Base-by-base conservation (phyloP, 2,329 filamentous ascomycete genomes). In the Alternaria infectoria region DNA sequence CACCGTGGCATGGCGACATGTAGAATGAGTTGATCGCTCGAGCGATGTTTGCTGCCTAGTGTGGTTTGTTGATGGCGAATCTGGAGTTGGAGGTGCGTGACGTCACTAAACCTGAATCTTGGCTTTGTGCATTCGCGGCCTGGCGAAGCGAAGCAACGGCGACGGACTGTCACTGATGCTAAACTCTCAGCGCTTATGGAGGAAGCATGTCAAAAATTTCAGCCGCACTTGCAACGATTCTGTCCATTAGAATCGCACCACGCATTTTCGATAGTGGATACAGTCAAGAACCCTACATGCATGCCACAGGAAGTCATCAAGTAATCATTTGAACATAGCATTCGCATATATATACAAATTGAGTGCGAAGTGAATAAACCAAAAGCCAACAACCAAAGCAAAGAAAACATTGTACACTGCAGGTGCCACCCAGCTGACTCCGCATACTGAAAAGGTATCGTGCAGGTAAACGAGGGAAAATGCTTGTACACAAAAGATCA, bases 381-480 rank as follows among this genome's bases (percentile, higher is more conserved):
- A 36, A 15, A 17, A 40, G 5, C 36, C n/a, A 40, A 40, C 36
- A 40, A 10, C 36, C 36, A 40, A 40, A 40, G 5, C 36, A 40
- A 40, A 40, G 36, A 67, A 64, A 44, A 46, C 57, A 69, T 58
- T 64, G 56, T 71, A 74, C 71, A 76, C 64, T 74, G 70, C 74
- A 76, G 71, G 74, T 74, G 69, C 71, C 66, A 62, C 72, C 70
- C 68, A 72, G 68, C 65, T 69, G 71, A 77, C 72, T 76, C 74
- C 72, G 54, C 67, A 69, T 61, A 67, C 69, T 68, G 67, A 74
- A 76, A 77, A 69, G 76, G 76, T 78, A 78, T 78, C 76, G 74
- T 77, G 75, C 75, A 77, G 69, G 64, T 72, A 72, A 64, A 73
- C 55, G 69, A 74, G 68, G 57, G 68, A 64, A 66, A 68, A 72